Percentiles rank a stretch among this genome's conserved stretches.
These are phyloP conservation scores for Salix caprea DNA, from an alignment of 345 rosid genomes.

Conservation along the genomic window DNA sequence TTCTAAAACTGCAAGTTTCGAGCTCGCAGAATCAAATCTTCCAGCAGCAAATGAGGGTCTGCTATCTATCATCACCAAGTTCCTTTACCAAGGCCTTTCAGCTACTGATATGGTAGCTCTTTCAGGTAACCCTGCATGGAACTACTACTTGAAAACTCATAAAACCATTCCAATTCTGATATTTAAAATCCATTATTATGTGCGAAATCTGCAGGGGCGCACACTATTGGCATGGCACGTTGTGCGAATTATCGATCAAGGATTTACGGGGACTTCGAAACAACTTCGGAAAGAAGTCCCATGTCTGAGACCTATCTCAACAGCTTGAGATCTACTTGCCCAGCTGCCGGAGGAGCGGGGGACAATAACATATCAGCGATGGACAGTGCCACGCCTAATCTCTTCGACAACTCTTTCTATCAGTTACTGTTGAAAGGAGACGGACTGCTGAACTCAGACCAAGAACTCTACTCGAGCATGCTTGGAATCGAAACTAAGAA, in stretches of 20 bases:
- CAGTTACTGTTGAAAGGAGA: conserved; percentile 51
- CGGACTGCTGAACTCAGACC: conserved; percentile 77
- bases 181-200: background rate
- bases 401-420: conserved; percentile 72
- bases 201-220: conserved; percentile 51
- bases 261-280: conserved; percentile 52
- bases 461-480: conserved; percentile 67
- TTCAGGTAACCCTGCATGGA: conserved; percentile 39
- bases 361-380: conserved; percentile 58
- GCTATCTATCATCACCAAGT: conserved; percentile 54
- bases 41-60: conserved; percentile 67
- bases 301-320: conserved; percentile 34
- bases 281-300: conserved; percentile 40
- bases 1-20: conserved; percentile 64
- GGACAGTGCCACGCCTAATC: conserved; percentile 65
- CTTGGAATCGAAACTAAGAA: conserved; percentile 51
- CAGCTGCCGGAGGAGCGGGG: conserved; percentile 44
- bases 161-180: background rate
- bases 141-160: background rate
- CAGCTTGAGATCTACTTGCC: conserved; percentile 51
- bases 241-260: conserved; percentile 59
- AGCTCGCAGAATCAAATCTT: conserved; percentile 41
- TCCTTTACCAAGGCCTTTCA: conserved; percentile 67
- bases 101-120: conserved; percentile 85
- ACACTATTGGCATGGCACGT: conserved; percentile 84